Percentiles rank a stretch among this genome's conserved stretches.
Evolutionary conservation across 495 filamentous ascomycete species (phyloP).

Genomic region (Xylaria venustula): DNA sequence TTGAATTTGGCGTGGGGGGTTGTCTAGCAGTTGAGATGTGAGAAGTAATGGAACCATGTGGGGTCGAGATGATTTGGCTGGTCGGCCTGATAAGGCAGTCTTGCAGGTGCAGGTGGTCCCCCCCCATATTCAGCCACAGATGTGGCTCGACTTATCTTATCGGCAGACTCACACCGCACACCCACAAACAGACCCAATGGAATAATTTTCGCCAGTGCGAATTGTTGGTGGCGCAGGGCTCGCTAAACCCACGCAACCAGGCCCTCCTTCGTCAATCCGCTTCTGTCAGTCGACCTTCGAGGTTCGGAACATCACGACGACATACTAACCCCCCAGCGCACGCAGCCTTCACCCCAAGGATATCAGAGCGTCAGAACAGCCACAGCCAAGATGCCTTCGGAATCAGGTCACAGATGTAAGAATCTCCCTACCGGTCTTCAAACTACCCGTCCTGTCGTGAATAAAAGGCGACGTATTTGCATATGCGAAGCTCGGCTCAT

Average conservation of each 20-base stretch:
- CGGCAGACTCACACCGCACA: slow-evolving; percentile 17
- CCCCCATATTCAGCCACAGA: neutral
- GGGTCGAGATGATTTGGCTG: neutral
- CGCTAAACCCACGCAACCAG: slow-evolving; percentile 32
- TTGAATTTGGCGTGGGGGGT: too few species aligned
- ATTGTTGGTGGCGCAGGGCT: slow-evolving; percentile 31
- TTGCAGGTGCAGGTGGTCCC: neutral
- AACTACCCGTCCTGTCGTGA: too few species aligned
- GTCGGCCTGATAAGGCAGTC: neutral
- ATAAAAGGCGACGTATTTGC: neutral
- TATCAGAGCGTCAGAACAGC: slow-evolving; percentile 34
- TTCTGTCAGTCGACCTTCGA: slow-evolving; percentile 23
- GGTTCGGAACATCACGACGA: slow-evolving; percentile 34
- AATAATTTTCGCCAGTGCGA: slow-evolving; percentile 25
- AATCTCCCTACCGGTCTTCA: too few species aligned
- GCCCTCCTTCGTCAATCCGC: slow-evolving; percentile 26
- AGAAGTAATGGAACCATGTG: too few species aligned
- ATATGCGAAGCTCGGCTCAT: too few species aligned
- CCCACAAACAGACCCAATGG: slow-evolving; percentile 11
- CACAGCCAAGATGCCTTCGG: slow-evolving; percentile 72
- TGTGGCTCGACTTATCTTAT: slow-evolving; percentile 13
- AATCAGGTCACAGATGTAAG: slow-evolving; percentile 84
- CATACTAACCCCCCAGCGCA: slow-evolving; percentile 33
- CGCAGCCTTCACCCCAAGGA: slow-evolving; percentile 25
- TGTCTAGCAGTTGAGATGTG: too few species aligned